phyloP scores from a whole-genome alignment of 129 eudicot genomes.

The Solidago caesia region DNA sequence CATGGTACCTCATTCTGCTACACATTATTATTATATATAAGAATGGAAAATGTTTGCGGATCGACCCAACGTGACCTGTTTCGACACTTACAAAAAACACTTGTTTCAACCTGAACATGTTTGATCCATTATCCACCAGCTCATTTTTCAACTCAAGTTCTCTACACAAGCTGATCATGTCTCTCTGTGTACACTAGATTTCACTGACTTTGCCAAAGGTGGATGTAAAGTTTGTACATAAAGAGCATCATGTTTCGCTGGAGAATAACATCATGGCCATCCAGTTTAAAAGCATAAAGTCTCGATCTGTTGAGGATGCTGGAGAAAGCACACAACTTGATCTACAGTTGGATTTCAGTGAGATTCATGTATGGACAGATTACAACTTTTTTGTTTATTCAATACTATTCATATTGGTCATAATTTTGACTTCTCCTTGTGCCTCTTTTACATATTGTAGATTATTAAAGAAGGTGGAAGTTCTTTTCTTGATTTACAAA shows the following conservation, averaged over 20 bases:
- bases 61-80: neutral
- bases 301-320: constrained; percentile 65
- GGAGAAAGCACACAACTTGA: constrained; percentile 82
- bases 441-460: constrained; percentile 45
- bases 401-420: neutral
- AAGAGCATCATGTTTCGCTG: constrained; percentile 44
- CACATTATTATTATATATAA: neutral
- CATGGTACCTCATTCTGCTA: no score
- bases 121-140: neutral
- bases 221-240: constrained; percentile 72
- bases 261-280: constrained; percentile 83
- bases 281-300: constrained; percentile 65
- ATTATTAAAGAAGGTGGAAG: constrained; percentile 65
- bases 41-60: neutral
- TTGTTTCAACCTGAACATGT: neutral
- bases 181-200: constrained; percentile 41
- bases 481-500: constrained; percentile 64
- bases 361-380: constrained; percentile 70
- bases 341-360: constrained; percentile 81
- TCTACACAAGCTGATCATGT: constrained; percentile 13
- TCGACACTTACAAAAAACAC: neutral
- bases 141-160: neutral
- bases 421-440: constrained; percentile 14
- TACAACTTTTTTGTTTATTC: constrained; percentile 5
- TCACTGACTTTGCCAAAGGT: constrained; percentile 69